phyloP scores from a whole-genome alignment of 768 basidiomycete species.

The Fomitopsis serialis region DNA sequence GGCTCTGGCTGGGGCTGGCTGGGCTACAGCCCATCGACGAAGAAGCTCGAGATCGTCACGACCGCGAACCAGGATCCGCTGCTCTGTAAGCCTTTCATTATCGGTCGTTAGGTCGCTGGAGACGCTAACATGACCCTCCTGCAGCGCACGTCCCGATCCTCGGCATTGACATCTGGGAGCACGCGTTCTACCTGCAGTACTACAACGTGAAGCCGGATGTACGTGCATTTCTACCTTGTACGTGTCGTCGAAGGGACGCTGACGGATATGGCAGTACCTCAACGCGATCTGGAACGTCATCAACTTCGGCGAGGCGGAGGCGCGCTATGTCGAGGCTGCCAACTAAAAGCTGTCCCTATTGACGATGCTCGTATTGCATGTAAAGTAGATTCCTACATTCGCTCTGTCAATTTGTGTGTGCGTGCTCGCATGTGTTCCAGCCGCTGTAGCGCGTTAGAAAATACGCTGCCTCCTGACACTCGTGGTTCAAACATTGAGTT shows the following conservation, averaged over 20 bases:
- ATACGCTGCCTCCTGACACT: too few species aligned
- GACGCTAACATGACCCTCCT: background rate
- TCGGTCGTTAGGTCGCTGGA: too few species aligned
- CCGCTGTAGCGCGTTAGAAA: too few species aligned
- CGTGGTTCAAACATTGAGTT: too few species aligned
- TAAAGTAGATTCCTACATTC: too few species aligned
- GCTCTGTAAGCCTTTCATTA: constrained; percentile 34
- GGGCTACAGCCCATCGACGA: constrained; percentile 59
- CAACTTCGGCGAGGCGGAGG: constrained; percentile 92
- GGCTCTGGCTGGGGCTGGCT: constrained; percentile 99
- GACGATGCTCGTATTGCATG: too few species aligned
- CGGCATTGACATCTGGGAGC: constrained; percentile 98
- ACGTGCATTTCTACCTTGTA: constrained; percentile 31
- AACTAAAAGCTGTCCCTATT: constrained; percentile 17
- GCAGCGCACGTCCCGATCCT: constrained; percentile 84
- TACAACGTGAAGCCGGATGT: constrained; percentile 93
- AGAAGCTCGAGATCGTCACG: constrained; percentile 85
- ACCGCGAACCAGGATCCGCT: constrained; percentile 97
- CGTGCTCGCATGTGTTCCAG: too few species aligned
- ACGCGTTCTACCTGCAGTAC: constrained; percentile 57
- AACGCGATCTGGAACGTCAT: constrained; percentile 93
- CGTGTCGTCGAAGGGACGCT: background rate
- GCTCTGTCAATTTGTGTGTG: too few species aligned
- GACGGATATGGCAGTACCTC: constrained; percentile 61
- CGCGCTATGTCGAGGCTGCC: constrained; percentile 36